Evolutionary conservation across 495 filamentous ascomycete genomes (phyloP), one percentile per base, ranked within the genome.

Genomic region (Rhypophila decipiens): DNA sequence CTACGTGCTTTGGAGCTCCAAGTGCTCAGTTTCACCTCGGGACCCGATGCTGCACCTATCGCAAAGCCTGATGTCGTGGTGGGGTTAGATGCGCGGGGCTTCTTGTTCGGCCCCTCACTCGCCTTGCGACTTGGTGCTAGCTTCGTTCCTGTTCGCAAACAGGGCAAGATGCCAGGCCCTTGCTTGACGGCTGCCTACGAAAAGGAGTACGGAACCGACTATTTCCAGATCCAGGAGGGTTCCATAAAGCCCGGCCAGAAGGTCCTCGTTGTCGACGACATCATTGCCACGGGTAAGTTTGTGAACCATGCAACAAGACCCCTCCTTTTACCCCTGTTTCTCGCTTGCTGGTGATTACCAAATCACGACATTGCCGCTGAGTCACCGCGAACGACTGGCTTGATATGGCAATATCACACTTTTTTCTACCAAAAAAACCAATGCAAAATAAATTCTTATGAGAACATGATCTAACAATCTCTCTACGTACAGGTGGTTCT

Each of bases 141-240:
- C 55, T 99, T 99, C 59, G 93, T 95, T 39, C 90, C 94, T 5
- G 88, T 96, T 42, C 79, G 94, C 61, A 99, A 99, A 79, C 73
- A 85, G 71, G 94, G 94, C 56, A 99, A 99, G 78, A 78, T 99
- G 54, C 94, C 94, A 4, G 94, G 94, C 47, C 80, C 85, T 37
- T 89, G 83, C 55, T 80, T 84, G 52, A 89, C 85, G 47, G 90
- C 89, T 55, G 70, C 68, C 46, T 99, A 85, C 65, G 72, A 87
- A 66, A 99, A 99, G 77, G 94, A 99, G 70, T 99, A 99, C 63
- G 94, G 94, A 21, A 78, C 84, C 71, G 94, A 99, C 65, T 86
- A 82, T 63, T 97, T 99, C 73, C 85, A 97, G 77, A 94, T 97
- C 72, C 94, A 99, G 72, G 70, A 69, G 42, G 89, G 83, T 65